These are phyloP conservation scores for Coleophoma eucalyptorum DNA, from an alignment of 2,329 filamentous ascomycete species.

Conservation along the genomic window DNA sequence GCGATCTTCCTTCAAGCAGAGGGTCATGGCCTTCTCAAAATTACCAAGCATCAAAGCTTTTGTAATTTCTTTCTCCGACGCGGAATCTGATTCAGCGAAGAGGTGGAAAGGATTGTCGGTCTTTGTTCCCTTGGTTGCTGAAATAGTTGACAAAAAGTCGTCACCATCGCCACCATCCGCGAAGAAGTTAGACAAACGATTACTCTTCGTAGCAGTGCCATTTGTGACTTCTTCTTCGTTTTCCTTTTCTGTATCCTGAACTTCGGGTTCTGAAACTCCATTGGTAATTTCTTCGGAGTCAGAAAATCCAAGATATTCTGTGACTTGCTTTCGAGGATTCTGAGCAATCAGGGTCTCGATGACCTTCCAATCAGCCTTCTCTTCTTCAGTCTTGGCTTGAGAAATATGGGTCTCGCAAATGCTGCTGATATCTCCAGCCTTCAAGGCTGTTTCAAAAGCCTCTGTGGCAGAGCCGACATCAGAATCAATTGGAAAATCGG, in stretches of 20 bases:
- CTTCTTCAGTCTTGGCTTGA: slow-evolving; percentile 76
- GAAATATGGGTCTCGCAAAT: slow-evolving; percentile 80
- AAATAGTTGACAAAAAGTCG: slow-evolving; percentile 80
- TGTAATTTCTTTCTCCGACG: slow-evolving; percentile 83
- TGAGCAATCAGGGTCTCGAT: slow-evolving; percentile 83
- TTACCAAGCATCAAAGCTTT: slow-evolving; percentile 84
- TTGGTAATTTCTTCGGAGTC: slow-evolving; percentile 49
- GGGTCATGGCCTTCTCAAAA: slow-evolving; percentile 84
- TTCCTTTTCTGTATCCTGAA: slow-evolving; percentile 37
- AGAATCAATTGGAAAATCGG: slow-evolving; percentile 84
- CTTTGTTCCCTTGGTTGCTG: slow-evolving; percentile 86
- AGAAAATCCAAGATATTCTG: slow-evolving; percentile 86
- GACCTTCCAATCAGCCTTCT: slow-evolving; percentile 94
- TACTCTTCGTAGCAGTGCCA: slow-evolving; percentile 49
- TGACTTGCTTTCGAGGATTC: slow-evolving; percentile 80
- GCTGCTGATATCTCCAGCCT: slow-evolving; percentile 68
- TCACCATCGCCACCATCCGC: slow-evolving; percentile 68
- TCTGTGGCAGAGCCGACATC: slow-evolving; percentile 80
- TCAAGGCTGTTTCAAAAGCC: slow-evolving; percentile 80
- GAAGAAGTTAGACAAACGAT: slow-evolving; percentile 74
- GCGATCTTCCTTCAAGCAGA: slow-evolving; percentile 83
- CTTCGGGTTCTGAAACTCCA: slow-evolving; percentile 39
- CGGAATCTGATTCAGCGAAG: slow-evolving; percentile 77
- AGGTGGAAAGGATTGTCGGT: slow-evolving; percentile 94
- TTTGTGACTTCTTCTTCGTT: slow-evolving; percentile 44